Conservation (phyloP, 331 rosid genomes). For the Saraca asoca region DNA sequence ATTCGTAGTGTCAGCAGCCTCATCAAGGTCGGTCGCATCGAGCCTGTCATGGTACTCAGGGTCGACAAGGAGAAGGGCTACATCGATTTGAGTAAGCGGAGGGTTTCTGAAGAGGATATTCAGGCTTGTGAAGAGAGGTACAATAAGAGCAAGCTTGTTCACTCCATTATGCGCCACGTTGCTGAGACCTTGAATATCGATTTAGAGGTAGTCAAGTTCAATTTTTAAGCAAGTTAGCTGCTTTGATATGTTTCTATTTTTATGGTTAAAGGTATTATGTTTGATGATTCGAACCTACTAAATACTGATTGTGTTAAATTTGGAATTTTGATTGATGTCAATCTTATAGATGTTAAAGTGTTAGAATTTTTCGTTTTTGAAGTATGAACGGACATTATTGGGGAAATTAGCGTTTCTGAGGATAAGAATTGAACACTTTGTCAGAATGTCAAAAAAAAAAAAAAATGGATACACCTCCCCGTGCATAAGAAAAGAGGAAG, state of each 20-base stretch:
- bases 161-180: slow-evolving; percentile 95
- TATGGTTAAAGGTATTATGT: background rate
- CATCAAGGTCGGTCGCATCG: slow-evolving; percentile 90
- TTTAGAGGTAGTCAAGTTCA: slow-evolving; percentile 61
- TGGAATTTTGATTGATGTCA: too few species aligned
- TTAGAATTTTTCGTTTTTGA: too few species aligned
- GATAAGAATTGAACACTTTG: too few species aligned
- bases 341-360: too few species aligned
- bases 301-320: too few species aligned
- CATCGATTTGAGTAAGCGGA: slow-evolving; percentile 90
- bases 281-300: too few species aligned
- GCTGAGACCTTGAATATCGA: slow-evolving; percentile 78
- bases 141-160: slow-evolving; percentile 97
- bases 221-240: background rate
- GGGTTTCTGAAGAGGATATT: slow-evolving; percentile 94
- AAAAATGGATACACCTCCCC: too few species aligned
- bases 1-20: slow-evolving; percentile 90
- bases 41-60: slow-evolving; percentile 95
- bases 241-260: background rate
- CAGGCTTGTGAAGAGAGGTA: slow-evolving; percentile 89
- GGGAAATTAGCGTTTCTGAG: too few species aligned
- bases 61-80: slow-evolving; percentile 96
- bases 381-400: too few species aligned
- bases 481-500: too few species aligned
- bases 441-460: too few species aligned